Evolutionary conservation across 2,329 filamentous ascomycete species (phyloP).

Genomic region (Clarireedia paspali): DNA sequence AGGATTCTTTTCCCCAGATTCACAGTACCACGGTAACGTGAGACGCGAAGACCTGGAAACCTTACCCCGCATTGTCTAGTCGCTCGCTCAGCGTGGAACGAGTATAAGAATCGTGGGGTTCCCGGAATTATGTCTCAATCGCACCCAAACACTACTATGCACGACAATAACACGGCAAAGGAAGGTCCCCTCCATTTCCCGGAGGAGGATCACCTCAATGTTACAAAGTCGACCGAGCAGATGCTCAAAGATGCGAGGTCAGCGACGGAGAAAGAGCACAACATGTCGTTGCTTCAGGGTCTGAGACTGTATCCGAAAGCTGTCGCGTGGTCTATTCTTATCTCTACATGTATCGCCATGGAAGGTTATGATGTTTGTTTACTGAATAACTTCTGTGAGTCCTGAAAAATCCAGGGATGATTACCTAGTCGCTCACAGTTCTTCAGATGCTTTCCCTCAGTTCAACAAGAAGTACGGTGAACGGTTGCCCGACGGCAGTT

Average conservation of each 20-base stretch:
- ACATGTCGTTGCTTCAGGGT: conserved; percentile 14
- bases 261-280: conserved; percentile 9
- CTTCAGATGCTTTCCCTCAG: conserved; percentile 30
- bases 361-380: conserved; percentile 35
- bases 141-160: conserved; percentile 2
- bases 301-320: conserved; percentile 22
- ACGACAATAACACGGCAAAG: not conserved
- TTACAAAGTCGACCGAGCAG: conserved; percentile 4
- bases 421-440: conserved; percentile 14
- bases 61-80: conserved; percentile 6
- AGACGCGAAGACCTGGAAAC: conserved; percentile 3
- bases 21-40: not conserved
- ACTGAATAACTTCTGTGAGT: conserved; percentile 30
- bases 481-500: conserved; percentile 8
- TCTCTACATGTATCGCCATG: conserved; percentile 35
- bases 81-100: conserved; percentile 1
- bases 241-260: conserved; percentile 8
- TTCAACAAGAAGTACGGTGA: conserved; percentile 29
- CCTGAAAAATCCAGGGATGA: not conserved
- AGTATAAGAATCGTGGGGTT: conserved; percentile 7
- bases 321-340: conserved; percentile 29
- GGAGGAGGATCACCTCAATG: conserved; percentile 1
- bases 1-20: conserved; percentile 7
- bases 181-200: conserved; percentile 7
- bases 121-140: conserved; percentile 4